Evolutionary conservation across 192 early-diverging fungal genomes (phyloP).

Genomic region (Ambispora gerdemannii): DNA sequence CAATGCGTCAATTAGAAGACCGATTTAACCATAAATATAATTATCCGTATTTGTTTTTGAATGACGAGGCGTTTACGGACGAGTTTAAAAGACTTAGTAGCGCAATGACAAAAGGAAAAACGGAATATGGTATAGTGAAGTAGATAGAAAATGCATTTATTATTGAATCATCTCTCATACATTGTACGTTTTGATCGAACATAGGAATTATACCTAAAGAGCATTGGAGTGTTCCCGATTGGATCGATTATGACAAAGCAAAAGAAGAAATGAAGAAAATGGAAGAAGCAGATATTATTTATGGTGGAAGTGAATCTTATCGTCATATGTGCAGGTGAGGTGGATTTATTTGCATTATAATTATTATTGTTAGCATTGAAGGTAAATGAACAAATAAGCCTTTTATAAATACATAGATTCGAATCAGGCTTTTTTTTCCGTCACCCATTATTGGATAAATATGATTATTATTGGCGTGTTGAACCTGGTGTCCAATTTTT

Average conservation of each 20-base stretch:
- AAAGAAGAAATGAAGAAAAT: slow-evolving; percentile 51
- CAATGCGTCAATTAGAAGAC: slow-evolving; percentile 73
- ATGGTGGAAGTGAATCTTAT: slow-evolving; percentile 67
- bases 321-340: slow-evolving; percentile 72
- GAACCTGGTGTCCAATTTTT: slow-evolving; percentile 79
- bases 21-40: slow-evolving; percentile 75
- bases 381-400: neutral
- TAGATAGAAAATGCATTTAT: neutral
- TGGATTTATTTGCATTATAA: neutral
- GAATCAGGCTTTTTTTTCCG: slow-evolving; percentile 76
- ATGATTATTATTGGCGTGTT: slow-evolving; percentile 87
- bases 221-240: slow-evolving; percentile 77
- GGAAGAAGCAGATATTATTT: slow-evolving; percentile 49
- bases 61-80: slow-evolving; percentile 69
- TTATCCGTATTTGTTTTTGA: slow-evolving; percentile 87
- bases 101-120: slow-evolving; percentile 55
- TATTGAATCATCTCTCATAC: neutral
- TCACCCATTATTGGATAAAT: slow-evolving; percentile 63
- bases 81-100: slow-evolving; percentile 61
- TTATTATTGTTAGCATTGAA: neutral
- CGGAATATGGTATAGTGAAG: slow-evolving; percentile 50
- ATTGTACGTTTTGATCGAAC: neutral
- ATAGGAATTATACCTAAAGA: slow-evolving; percentile 37
- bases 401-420: no score
- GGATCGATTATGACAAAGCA: slow-evolving; percentile 68